Percentiles rank a stretch among this genome's conserved stretches.
Conservation (phyloP, 1,284 basidiomycete species). For the Naganishia albida region DNA sequence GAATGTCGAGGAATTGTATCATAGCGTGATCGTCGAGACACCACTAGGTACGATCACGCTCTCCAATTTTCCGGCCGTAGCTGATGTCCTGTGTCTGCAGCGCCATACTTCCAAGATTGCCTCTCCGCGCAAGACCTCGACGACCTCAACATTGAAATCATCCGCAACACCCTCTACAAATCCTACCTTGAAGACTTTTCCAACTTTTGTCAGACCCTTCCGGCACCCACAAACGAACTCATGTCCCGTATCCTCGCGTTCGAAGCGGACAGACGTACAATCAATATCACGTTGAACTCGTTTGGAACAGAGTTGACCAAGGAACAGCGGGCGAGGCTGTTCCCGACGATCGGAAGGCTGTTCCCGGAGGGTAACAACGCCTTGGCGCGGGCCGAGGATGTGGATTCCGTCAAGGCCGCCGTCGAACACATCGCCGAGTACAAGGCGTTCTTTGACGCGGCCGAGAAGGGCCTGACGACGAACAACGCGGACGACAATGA, state of each 20-base stretch:
- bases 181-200: conserved; percentile 98
- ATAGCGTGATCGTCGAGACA: conserved; percentile 95
- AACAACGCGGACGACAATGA: conserved; percentile 40
- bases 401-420: conserved; percentile 86
- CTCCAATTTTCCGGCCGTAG: conserved; percentile 18
- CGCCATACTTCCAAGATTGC: conserved; percentile 96
- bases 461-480: conserved; percentile 48
- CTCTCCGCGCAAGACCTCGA: conserved; percentile 94
- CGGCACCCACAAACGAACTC: conserved; percentile 80
- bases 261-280: conserved; percentile 92
- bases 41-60: conserved; percentile 70
- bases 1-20: conserved; percentile 98
- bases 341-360: conserved; percentile 88
- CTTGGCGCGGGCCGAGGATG: conserved; percentile 89
- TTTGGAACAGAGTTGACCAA: conserved; percentile 94
- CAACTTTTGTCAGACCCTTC: conserved; percentile 74
- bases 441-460: conserved; percentile 79
- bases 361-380: conserved; percentile 96
- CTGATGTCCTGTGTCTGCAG: conserved; percentile 55
- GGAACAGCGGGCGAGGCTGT: conserved; percentile 92
- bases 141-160: conserved; percentile 99
- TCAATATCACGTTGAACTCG: conserved; percentile 99
- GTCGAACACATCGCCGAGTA: conserved; percentile 91
- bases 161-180: conserved; percentile 99
- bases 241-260: conserved; percentile 90